A percentile compares a stretch with the other conserved stretches of the same genome.
phyloP scores from a whole-genome alignment of 2,329 filamentous ascomycete species.

The Rugonectria rugulosa region DNA sequence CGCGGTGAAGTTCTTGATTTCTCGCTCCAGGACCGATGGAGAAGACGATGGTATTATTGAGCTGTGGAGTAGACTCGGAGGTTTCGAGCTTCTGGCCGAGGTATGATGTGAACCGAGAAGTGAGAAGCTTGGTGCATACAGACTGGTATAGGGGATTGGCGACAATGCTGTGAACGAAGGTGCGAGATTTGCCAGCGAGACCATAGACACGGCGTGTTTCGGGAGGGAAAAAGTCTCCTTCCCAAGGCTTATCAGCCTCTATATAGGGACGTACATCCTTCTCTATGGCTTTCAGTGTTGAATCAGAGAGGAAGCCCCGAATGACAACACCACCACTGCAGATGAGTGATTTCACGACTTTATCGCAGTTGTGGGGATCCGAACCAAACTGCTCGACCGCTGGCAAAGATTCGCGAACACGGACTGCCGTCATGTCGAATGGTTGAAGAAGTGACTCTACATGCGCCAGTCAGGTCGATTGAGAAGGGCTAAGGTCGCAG shows the following conservation, averaged over 20 bases:
- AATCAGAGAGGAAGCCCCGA: not conserved
- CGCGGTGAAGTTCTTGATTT: constrained; percentile 2
- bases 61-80: not conserved
- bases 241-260: constrained; percentile 2
- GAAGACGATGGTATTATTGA: constrained; percentile 8
- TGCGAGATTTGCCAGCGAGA: not conserved
- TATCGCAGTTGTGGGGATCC: too few relatives aligned
- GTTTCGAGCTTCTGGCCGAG: not conserved
- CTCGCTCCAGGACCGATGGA: not conserved
- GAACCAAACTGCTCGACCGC: too few relatives aligned
- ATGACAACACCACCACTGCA: not conserved
- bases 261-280: not conserved
- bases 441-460: too few relatives aligned
- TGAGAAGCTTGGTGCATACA: not conserved
- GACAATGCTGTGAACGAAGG: not conserved
- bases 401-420: too few relatives aligned
- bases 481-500: too few relatives aligned
- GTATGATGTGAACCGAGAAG: not conserved
- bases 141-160: not conserved
- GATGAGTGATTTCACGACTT: too few relatives aligned
- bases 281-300: not conserved
- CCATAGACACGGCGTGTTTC: not conserved
- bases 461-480: too few relatives aligned
- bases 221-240: not conserved
- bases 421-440: too few relatives aligned